Evolutionary conservation across 1,139 yeast genomes (phyloP), one percentile per base, ranked within the genome.

Genomic region (Lodderomyces metapsilosis): DNA sequence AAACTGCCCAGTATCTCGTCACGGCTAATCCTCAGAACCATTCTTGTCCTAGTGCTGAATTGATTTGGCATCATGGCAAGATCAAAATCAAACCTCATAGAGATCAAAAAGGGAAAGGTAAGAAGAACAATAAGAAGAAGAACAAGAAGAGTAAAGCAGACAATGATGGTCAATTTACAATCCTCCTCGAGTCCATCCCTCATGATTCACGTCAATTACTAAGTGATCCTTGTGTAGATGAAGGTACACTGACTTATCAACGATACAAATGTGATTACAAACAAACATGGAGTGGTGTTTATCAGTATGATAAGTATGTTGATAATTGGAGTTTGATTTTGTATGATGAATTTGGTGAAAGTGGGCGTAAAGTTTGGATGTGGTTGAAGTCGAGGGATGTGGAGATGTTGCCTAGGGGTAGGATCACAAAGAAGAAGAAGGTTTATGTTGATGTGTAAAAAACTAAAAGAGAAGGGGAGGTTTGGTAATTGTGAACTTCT

Each of bases 41-140:
- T 46, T 50, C 56, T 7, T 59, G 66, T 43, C 56, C 68, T 11
- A 53, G 56, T 3, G 68, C 66, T 1, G 43, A 49, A n/a, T 51
- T 63, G 32, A 44, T 57, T 16, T 64, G 59, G 61, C 67, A 62
- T 46, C 68, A 64, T 48, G 68, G 68, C 3, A 52, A 48, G 8
- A 59, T 59, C 39, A 30, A 50, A 8, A 36, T 42, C 12, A 12
- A 21, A 8, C 36, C 11, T 3, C 36, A 33, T 13, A n/a, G 15
- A 8, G 13, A 4, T 12, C 34, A 20, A 15, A 12, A 20, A 21
- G 8, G 5, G 21, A 12, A 20, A 21, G 8, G 5, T 15, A 4
- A 9, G 4, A 25, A n/a, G 13, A 25, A n/a, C 16, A 4, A n/a
- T 6, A 25, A 25, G 13, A 9, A n/a, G 27, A 6, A 24, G n/a